phyloP scores from a whole-genome alignment of 371 early-diverging fungal species.

The Coemansia sp. region DNA sequence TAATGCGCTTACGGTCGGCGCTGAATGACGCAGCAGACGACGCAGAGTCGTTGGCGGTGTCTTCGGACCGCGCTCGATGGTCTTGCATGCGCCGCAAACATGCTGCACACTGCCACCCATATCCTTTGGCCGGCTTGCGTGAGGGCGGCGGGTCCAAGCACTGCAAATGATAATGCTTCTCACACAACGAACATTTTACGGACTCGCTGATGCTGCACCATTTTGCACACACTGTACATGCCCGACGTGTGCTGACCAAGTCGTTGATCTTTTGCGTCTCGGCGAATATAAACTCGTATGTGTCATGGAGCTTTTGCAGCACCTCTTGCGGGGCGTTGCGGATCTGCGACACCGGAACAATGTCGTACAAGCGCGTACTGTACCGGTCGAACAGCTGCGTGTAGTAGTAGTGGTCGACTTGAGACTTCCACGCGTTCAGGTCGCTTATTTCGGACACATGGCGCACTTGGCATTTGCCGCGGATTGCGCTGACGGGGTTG shows the following conservation, averaged over 20 bases:
- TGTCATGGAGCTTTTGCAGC: constrained; percentile 60
- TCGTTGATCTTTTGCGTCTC: constrained; percentile 78
- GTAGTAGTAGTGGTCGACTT: constrained; percentile 78
- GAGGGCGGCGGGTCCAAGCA: constrained; percentile 73
- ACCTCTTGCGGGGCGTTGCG: constrained; percentile 77
- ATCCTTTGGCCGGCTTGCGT: constrained; percentile 75
- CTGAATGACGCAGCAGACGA: not conserved
- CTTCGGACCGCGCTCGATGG: constrained; percentile 17
- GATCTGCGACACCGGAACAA: constrained; percentile 72
- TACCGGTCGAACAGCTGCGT: constrained; percentile 84
- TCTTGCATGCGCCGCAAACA: constrained; percentile 55
- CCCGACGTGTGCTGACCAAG: constrained; percentile 66
- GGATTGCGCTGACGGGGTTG: constrained; percentile 77
- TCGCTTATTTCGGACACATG: constrained; percentile 67
- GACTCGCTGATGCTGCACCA: constrained; percentile 66
- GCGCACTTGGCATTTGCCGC: constrained; percentile 72
- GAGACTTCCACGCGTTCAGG: constrained; percentile 23
- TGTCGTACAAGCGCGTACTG: constrained; percentile 83
- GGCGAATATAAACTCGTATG: constrained; percentile 78
- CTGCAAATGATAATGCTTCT: constrained; percentile 70
- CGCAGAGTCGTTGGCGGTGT: not conserved
- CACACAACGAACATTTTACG: constrained; percentile 69
- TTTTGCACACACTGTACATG: constrained; percentile 72
- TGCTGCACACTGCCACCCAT: constrained; percentile 77
- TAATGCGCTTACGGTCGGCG: constrained; percentile 33